These are phyloP conservation scores for Pseudogymnoascus sp. DNA, from an alignment of 2,329 filamentous ascomycete species.

Conservation along the genomic window DNA sequence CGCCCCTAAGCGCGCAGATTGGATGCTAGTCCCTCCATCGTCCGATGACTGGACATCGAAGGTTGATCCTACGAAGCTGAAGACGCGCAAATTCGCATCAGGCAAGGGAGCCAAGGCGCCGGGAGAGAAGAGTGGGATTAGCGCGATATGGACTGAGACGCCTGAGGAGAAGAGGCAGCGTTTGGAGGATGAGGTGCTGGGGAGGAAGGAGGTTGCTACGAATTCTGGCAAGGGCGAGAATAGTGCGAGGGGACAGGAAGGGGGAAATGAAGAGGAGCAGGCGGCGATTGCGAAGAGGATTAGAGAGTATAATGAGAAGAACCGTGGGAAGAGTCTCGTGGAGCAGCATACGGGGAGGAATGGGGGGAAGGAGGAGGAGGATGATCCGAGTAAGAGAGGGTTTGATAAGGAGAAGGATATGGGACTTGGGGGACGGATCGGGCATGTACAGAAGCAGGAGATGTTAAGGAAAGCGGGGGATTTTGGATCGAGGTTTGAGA, in stretches of 20 bases:
- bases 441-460: conserved; percentile 64
- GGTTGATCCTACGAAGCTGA: conserved; percentile 75
- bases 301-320: conserved; percentile 49
- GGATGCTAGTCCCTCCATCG: conserved; percentile 68
- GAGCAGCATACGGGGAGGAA: conserved; percentile 34
- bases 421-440: conserved; percentile 64
- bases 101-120: conserved; percentile 47
- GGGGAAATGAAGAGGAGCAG: conserved; percentile 28
- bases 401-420: conserved; percentile 96
- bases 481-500: conserved; percentile 74
- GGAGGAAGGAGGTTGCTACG: conserved; percentile 38
- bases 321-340: conserved; percentile 48
- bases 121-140: conserved; percentile 24
- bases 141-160: conserved; percentile 76
- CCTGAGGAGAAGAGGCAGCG: conserved; percentile 78
- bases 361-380: conserved; percentile 54
- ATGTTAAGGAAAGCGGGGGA: conserved; percentile 71
- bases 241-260: conserved; percentile 16
- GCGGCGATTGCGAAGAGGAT: conserved; percentile 41
- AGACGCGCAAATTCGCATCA: conserved; percentile 74
- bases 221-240: conserved; percentile 18
- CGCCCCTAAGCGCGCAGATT: conserved; percentile 65
- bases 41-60: conserved; percentile 45
- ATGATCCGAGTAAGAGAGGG: conserved; percentile 80
- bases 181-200: conserved; percentile 73